A percentile compares a stretch with the other conserved stretches of the same genome.
These are phyloP conservation scores for Bonia amplexicaulis DNA, from an alignment of 176 grass and related monocot genomes.

Conservation along the genomic window DNA sequence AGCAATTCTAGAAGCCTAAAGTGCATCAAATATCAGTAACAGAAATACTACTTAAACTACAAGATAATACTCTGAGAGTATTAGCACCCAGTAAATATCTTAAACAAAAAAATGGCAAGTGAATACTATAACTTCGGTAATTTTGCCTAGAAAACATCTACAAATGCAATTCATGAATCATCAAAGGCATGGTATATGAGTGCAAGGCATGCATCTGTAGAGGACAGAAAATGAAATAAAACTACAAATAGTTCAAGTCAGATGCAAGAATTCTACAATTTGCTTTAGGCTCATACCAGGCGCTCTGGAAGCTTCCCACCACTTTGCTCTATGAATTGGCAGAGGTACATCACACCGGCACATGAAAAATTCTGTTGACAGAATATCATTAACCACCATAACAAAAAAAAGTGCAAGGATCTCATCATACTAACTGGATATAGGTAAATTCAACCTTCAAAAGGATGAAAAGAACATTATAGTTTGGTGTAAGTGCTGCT, in stretches of 20 bases:
- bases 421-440: neutral
- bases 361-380: conserved; percentile 78
- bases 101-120: neutral
- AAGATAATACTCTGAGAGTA: neutral
- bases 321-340: conserved; percentile 89
- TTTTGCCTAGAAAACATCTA: neutral
- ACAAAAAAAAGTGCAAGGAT: neutral
- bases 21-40: neutral
- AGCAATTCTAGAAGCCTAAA: neutral
- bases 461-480: neutral
- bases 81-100: neutral
- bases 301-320: conserved; percentile 85
- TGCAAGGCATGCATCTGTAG: neutral
- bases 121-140: neutral
- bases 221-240: neutral
- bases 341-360: conserved; percentile 94
- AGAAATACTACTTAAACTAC: neutral
- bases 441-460: conserved; percentile 6
- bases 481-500: neutral
- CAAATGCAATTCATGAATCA: neutral
- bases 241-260: neutral
- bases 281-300: conserved; percentile 38
- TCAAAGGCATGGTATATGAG: neutral
- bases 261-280: neutral
- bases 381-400: conserved; percentile 13